Evolutionary conservation across 306 rosid species (phyloP).

Genomic region (Rosa rugosa): DNA sequence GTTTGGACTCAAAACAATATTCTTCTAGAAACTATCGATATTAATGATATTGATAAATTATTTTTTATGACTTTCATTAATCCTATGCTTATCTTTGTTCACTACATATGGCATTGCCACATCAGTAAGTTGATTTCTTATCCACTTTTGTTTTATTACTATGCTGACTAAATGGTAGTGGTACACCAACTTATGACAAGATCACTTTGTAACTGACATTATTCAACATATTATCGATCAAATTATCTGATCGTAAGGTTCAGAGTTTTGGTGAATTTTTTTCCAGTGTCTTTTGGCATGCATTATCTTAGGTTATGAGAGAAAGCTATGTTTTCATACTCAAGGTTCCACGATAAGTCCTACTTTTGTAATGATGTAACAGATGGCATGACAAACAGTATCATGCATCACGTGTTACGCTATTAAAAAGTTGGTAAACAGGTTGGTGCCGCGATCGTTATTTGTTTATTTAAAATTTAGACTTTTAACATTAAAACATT

Average conservation of each 20-base stretch:
- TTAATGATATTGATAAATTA: too few relatives aligned
- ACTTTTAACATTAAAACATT: background rate
- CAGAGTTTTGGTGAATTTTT: background rate
- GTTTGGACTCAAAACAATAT: too few relatives aligned
- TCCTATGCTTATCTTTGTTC: background rate
- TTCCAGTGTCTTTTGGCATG: background rate
- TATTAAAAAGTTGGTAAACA: background rate
- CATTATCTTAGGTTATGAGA: background rate
- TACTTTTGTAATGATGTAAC: background rate
- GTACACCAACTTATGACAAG: too few relatives aligned
- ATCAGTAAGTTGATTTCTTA: too few relatives aligned
- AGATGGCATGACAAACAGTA: background rate
- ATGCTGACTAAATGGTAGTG: too few relatives aligned
- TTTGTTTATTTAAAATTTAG: background rate
- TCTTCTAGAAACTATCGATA: too few relatives aligned
- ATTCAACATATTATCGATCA: too few relatives aligned
- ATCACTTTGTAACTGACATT: too few relatives aligned
- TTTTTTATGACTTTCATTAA: background rate
- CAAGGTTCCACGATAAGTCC: background rate
- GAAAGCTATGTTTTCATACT: background rate
- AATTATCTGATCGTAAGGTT: background rate
- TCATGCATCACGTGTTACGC: background rate
- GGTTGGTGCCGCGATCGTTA: background rate
- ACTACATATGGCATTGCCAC: too few relatives aligned
- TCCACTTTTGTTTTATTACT: background rate